Base-by-base conservation (phyloP, 768 basidiomycete genomes). In the Auricularia sp. region DNA sequence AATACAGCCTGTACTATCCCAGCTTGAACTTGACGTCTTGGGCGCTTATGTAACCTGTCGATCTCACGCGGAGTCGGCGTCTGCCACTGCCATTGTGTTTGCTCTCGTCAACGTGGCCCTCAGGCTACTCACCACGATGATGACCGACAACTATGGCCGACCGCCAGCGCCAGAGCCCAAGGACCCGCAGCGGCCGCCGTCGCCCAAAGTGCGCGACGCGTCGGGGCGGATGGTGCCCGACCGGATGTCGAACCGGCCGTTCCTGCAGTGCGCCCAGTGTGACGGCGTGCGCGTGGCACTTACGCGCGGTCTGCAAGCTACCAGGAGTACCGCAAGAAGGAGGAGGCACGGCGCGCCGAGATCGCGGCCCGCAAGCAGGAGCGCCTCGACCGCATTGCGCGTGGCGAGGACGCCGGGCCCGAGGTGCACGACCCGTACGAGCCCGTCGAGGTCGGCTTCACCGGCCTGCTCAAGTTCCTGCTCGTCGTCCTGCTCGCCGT, bases 181-280 rank as follows among this genome's bases (percentile, higher is more conserved):
- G 24, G 56, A 59, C 56, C 56, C 56, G 11, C 11, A 10, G 29
- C 56, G 56, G 14, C 56, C 56, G 56, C 56, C 56, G 24, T 59
- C 56, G 56, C 56, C 65, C 13, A 64, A 63, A 29, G 44, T 66
- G 39, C 24, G 88, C 64, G 68, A 75, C 63, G 83, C 87, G 67
- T 83, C 86, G 2, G 80, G 82, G 65, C 82, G 89, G 69, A 82
- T 83, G 80, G 90, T 95, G 45, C 83, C 88, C 34, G 84, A 83
- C 68, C 96, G 95, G 78, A 76, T 84, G 54, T 91, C 93, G 36
- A 97, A 96, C 77, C 80, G 81, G 66, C 91, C 94, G 8, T 94
- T 92, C 76, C 82, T 95, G 35, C 85, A 85, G 85, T 93, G 78
- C 68, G 86, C 81, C 71, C 73, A 13, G 3, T 37, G 18, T 51